phyloP scores from a whole-genome alignment of 2,329 filamentous ascomycete species.

The Coleophoma cylindrospora region DNA sequence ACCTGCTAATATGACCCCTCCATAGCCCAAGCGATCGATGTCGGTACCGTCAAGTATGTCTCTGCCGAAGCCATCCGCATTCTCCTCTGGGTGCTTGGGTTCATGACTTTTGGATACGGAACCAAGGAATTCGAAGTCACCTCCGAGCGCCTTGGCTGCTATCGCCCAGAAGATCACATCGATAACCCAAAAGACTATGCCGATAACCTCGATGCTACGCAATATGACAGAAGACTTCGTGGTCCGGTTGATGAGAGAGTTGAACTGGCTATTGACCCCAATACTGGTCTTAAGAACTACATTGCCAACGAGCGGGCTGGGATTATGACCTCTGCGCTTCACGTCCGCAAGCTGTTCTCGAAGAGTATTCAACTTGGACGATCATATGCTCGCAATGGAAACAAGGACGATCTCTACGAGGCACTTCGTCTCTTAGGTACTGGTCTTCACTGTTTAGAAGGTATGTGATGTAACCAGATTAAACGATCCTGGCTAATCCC shows the following conservation, averaged over 20 bases:
- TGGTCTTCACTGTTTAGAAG: constrained; percentile 80
- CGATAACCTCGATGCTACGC: constrained; percentile 78
- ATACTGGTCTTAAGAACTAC: constrained; percentile 84
- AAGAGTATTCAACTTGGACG: constrained; percentile 77
- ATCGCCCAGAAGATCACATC: constrained; percentile 79
- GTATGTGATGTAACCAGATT: constrained; percentile 33
- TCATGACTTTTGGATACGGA: constrained; percentile 81
- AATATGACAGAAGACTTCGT: constrained; percentile 77
- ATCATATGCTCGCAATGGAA: constrained; percentile 58
- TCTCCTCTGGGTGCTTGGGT: constrained; percentile 81
- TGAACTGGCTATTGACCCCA: constrained; percentile 73
- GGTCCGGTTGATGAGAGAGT: constrained; percentile 73
- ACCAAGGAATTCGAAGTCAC: constrained; percentile 85
- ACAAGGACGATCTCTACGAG: constrained; percentile 79
- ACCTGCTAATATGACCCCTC: constrained; percentile 6
- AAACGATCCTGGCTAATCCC: constrained; percentile 21
- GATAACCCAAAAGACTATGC: constrained; percentile 80
- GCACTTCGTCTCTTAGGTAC: constrained; percentile 83
- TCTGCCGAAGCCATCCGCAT: constrained; percentile 88
- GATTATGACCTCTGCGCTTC: constrained; percentile 76
- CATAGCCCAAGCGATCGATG: constrained; percentile 78
- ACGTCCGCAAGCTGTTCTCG: constrained; percentile 70
- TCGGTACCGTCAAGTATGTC: constrained; percentile 86
- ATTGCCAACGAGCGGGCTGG: constrained; percentile 77
- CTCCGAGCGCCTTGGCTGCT: constrained; percentile 71